These are phyloP conservation scores for Gracilariopsis chorda DNA, from an alignment of 23 red algal species.

Conservation along the genomic window DNA sequence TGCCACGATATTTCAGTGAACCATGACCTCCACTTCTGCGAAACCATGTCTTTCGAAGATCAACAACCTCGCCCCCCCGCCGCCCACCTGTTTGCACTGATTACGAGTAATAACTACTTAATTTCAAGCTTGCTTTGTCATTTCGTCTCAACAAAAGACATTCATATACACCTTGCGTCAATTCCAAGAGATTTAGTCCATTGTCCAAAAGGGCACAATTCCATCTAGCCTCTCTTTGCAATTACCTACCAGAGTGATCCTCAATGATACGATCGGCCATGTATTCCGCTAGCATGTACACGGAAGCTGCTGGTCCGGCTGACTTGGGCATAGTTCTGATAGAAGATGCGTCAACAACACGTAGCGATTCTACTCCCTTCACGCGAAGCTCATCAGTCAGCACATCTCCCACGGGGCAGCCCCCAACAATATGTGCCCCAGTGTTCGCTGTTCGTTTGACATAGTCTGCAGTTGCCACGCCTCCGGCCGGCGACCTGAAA, in stretches of 20 bases:
- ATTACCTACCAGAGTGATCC: not conserved
- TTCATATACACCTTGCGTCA: too few species aligned
- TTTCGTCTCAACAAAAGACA: too few species aligned
- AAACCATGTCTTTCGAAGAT: too few species aligned
- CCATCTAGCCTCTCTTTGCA: not conserved
- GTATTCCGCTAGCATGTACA: constrained; percentile 63
- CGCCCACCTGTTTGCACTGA: too few species aligned
- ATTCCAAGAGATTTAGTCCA: too few species aligned
- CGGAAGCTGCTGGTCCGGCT: constrained; percentile 50
- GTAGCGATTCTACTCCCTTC: constrained; percentile 40
- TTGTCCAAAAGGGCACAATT: too few species aligned
- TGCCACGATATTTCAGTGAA: too few species aligned
- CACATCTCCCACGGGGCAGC: constrained; percentile 50
- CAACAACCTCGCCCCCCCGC: too few species aligned
- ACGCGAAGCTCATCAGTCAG: constrained; percentile 9
- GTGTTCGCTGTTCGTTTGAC: constrained; percentile 10
- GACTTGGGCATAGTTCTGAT: constrained; percentile 49
- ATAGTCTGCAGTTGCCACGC: not conserved
- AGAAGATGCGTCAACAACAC: constrained; percentile 61
- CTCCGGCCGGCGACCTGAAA: not conserved
- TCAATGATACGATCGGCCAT: constrained; percentile 6
- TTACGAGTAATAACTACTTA: too few species aligned
- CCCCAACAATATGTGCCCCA: constrained; percentile 38
- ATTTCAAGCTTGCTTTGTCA: too few species aligned
- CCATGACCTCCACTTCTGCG: too few species aligned